Percentiles rank a stretch among this genome's conserved stretches.
These are phyloP conservation scores for Aspergillus hancockii DNA, from an alignment of 495 filamentous ascomycete species.

Conservation along the genomic window DNA sequence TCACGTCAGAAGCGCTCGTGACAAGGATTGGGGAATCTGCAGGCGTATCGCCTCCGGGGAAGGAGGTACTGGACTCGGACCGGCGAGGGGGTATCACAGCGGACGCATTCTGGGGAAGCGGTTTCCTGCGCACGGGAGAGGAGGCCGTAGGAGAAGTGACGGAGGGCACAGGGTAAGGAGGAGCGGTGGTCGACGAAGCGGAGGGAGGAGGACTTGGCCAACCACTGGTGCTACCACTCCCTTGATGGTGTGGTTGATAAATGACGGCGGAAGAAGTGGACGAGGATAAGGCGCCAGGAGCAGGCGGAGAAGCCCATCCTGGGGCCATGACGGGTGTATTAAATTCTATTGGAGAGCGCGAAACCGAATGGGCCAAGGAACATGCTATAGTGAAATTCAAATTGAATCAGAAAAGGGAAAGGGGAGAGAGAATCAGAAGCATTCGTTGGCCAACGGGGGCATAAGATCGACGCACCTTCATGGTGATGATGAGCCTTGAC, in stretches of 20 bases:
- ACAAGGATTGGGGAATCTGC: conserved; percentile 27
- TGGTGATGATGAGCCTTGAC: conserved; percentile 17
- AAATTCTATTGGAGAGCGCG: conserved; percentile 13
- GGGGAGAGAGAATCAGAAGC: conserved; percentile 20
- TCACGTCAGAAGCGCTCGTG: conserved; percentile 12
- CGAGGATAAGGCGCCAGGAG: conserved; percentile 24
- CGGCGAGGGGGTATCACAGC: conserved; percentile 30
- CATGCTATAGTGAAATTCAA: conserved; percentile 6
- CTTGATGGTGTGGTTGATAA: conserved; percentile 10
- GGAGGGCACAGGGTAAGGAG: conserved; percentile 19
- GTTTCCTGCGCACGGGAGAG: conserved; percentile 39
- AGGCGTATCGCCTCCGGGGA: conserved; percentile 30
- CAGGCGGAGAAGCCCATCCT: conserved; percentile 26
- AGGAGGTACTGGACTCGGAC: conserved; percentile 31
- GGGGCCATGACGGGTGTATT: conserved; percentile 20
- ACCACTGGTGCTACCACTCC: conserved; percentile 9
- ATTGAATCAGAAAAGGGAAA: conserved; percentile 17
- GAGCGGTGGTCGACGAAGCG: conserved; percentile 17
- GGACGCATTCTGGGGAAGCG: conserved; percentile 38
- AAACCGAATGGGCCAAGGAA: conserved; percentile 10
- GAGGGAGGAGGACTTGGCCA: conserved; percentile 14
- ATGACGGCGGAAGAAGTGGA: neutral
- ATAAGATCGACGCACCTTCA: conserved; percentile 26
- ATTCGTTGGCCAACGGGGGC: conserved; percentile 22
- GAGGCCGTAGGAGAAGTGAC: conserved; percentile 21